phyloP scores from a whole-genome alignment of 441 rosid genomes.

The Gossypium schwendimanii region DNA sequence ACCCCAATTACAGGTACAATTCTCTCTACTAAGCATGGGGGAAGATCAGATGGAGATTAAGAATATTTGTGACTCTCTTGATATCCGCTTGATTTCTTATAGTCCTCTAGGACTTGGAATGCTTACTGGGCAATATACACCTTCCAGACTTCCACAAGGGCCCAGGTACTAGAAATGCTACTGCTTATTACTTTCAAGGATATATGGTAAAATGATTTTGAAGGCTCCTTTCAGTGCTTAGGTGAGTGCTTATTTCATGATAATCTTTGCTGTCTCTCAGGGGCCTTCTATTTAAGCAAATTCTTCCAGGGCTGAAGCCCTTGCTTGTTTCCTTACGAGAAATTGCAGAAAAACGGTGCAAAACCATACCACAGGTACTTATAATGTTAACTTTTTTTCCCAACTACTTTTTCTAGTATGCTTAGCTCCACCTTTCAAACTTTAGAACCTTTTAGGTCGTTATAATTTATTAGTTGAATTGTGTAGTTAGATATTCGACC shows the following conservation, averaged over 20 bases:
- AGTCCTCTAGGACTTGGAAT: slow-evolving; percentile 93
- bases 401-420: not conserved
- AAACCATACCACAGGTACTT: slow-evolving; percentile 64
- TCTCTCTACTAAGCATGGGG: slow-evolving; percentile 77
- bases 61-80: slow-evolving; percentile 52
- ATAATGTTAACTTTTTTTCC: not conserved
- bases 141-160: slow-evolving; percentile 65
- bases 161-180: slow-evolving; percentile 48
- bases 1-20: slow-evolving; percentile 51
- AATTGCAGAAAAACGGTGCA: slow-evolving; percentile 51
- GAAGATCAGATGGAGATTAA: slow-evolving; percentile 66
- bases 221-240: slow-evolving; percentile 1
- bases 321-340: slow-evolving; percentile 41
- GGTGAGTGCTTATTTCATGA: not conserved
- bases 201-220: not conserved
- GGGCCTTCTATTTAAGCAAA: slow-evolving; percentile 64
- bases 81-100: slow-evolving; percentile 68
- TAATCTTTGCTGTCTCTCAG: slow-evolving; percentile 26
- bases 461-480: not conserved
- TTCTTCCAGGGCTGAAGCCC: slow-evolving; percentile 76
- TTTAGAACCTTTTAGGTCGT: not conserved
- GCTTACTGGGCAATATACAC: slow-evolving; percentile 81
- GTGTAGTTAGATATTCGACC: not conserved
- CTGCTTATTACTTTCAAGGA: not conserved
- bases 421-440: not conserved